These are phyloP conservation scores for Candida golubevii DNA, from an alignment of 805 yeast genomes.

Conservation along the genomic window DNA sequence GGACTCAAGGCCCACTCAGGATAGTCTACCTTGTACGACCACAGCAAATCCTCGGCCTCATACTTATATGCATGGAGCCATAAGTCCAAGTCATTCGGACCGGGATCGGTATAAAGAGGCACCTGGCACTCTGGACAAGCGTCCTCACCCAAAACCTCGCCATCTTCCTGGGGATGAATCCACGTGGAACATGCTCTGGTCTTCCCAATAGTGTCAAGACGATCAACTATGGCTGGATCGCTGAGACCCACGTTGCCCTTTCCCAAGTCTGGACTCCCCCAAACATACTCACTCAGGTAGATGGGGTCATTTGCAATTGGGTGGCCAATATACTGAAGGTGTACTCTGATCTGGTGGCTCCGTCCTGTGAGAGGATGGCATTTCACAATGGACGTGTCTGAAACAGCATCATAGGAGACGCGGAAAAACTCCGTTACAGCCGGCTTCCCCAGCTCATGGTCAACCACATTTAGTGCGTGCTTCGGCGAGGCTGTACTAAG, in stretches of 20 bases:
- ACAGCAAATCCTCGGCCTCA: conserved; percentile 50
- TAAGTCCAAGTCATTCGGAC: conserved; percentile 76
- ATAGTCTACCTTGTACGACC: conserved; percentile 72
- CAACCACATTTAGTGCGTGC: conserved; percentile 57
- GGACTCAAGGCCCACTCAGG: conserved; percentile 79
- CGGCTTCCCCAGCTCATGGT: conserved; percentile 52
- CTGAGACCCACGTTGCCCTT: conserved; percentile 48
- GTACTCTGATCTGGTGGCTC: conserved; percentile 94
- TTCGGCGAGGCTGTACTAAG: conserved; percentile 70
- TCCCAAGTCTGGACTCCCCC: conserved; percentile 73
- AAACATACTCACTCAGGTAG: conserved; percentile 70
- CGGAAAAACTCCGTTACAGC: conserved; percentile 70
- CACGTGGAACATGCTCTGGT: conserved; percentile 62
- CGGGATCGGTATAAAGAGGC: conserved; percentile 81
- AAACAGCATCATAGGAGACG: conserved; percentile 56
- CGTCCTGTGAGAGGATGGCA: conserved; percentile 90
- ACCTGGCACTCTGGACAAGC: conserved; percentile 64
- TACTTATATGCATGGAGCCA: conserved; percentile 92
- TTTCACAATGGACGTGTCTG: conserved; percentile 63
- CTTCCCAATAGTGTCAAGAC: conserved; percentile 67
- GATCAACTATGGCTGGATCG: conserved; percentile 41
- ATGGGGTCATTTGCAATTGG: conserved; percentile 94
- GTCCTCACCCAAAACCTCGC: conserved; percentile 61
- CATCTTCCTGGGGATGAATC: conserved; percentile 54
- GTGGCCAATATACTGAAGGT: conserved; percentile 79